Evolutionary conservation across 345 rosid genomes (phyloP), one percentile per base, ranked within the genome.

Genomic region (Clarkia xantiana): DNA sequence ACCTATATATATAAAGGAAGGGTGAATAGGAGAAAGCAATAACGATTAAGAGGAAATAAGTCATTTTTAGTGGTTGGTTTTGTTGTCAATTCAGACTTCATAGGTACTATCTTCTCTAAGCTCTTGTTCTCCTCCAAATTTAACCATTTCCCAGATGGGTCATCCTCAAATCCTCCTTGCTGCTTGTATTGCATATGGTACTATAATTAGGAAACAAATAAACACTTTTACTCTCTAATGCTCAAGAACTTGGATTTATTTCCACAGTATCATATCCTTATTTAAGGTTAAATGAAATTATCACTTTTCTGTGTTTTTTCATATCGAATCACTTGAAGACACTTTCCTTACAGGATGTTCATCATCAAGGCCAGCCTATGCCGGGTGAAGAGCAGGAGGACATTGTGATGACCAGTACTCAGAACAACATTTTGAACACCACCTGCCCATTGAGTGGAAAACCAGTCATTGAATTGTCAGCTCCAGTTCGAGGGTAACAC

Each of bases 311-410:
- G 12, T 45, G 4, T 7, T 22, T 22, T 22, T 22, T 22, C 25
- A 22, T 5, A 22, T 22, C 25, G 8, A 29, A 29, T 29, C 1
- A 29, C 36, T 29, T 3, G 9, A 29, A 29, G 36, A 10, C 18
- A 14, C 19, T 54, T 54, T 51, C 44, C 19, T 45, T 61, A 66
- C 74, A 90, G 97, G 76, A 84, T 56, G 93, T 91, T 69, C 96
- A 84, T 71, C 98, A 84, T 62, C 66, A 59, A 41, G 94, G 93
- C 29, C 76, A 84, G 51, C 83, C 80, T 56, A 76, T 86, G 90
- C 94, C 96, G 16, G 98, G 93, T 57, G 96, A 86, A 11, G 98
- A 86, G 53, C 83, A 78, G 69, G 96, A 79, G 64, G 96, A 91
- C 60, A 67, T 91, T 45, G 56, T 91, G 48, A 75, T 86, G 94